Evolutionary conservation across 176 grass and related monocot genomes (phyloP).

Genomic region (Thinopyrum elongatum): DNA sequence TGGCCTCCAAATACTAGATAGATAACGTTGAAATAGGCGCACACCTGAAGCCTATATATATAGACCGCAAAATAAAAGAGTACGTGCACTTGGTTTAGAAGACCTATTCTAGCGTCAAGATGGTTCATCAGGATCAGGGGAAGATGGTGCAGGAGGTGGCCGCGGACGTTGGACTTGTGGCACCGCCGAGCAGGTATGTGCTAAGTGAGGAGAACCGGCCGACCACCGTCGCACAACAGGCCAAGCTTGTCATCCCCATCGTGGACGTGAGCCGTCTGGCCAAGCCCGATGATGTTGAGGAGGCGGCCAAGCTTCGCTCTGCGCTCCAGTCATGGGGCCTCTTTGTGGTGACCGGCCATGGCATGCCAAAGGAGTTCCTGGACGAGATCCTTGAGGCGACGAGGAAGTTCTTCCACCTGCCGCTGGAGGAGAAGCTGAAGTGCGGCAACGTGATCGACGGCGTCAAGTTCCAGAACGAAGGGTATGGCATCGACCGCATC

Average conservation of each 20-base stretch:
- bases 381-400: conserved; percentile 25
- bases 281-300: conserved; percentile 31
- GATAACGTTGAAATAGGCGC: too few species aligned
- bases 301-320: conserved; percentile 42
- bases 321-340: conserved; percentile 55
- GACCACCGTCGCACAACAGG: not conserved
- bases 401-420: conserved; percentile 55
- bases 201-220: conserved; percentile 31
- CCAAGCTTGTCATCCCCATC: conserved; percentile 26
- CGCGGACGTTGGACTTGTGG: not conserved
- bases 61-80: too few species aligned
- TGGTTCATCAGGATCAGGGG: conserved; percentile 38
- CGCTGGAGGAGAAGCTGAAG: conserved; percentile 40
- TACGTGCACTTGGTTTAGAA: too few species aligned
- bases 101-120: not conserved
- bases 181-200: conserved; percentile 46
- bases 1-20: too few species aligned
- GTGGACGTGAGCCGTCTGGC: conserved; percentile 41
- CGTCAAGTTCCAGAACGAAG: conserved; percentile 44
- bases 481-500: conserved; percentile 59
- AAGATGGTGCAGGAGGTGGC: conserved; percentile 51
- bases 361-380: conserved; percentile 26
- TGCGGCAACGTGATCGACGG: conserved; percentile 34
- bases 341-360: conserved; percentile 43
- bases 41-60: too few species aligned